Percentiles rank a stretch among this genome's conserved stretches.
These are phyloP conservation scores for Metrosideros polymorpha DNA, from an alignment of 441 rosid species.

Conservation along the genomic window DNA sequence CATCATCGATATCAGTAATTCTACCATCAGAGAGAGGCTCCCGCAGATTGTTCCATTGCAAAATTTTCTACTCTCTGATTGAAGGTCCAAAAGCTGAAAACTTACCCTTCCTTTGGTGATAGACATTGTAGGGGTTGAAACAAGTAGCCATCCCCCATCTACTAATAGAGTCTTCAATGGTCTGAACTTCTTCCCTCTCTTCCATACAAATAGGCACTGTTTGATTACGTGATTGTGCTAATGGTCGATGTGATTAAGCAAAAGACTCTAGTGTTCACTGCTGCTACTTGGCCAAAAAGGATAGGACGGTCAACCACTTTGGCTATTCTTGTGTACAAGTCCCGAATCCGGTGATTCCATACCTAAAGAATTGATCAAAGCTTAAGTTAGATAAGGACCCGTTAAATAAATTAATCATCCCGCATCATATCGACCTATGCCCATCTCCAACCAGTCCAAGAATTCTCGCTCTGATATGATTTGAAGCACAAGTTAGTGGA, in stretches of 20 bases:
- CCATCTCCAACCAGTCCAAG: not conserved
- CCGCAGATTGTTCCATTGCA: not conserved
- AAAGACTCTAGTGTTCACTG: not conserved
- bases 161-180: not conserved
- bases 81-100: not conserved
- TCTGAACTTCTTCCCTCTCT: not conserved
- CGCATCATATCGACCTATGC: not conserved
- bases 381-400: not conserved
- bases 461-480: not conserved
- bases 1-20: not conserved
- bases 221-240: not conserved
- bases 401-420: not conserved
- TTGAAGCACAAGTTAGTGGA: not conserved
- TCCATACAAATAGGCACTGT: not conserved
- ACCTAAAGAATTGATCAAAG: not conserved
- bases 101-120: not conserved
- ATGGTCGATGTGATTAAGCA: not conserved
- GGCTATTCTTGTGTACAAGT: not conserved
- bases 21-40: not conserved
- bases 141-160: not conserved
- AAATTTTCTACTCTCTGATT: not conserved
- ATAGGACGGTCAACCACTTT: not conserved
- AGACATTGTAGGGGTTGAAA: not conserved
- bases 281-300: not conserved
- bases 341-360: not conserved